Base-by-base conservation (phyloP, 2,329 filamentous ascomycete genomes). In the Emmonsiellopsis sp. region DNA sequence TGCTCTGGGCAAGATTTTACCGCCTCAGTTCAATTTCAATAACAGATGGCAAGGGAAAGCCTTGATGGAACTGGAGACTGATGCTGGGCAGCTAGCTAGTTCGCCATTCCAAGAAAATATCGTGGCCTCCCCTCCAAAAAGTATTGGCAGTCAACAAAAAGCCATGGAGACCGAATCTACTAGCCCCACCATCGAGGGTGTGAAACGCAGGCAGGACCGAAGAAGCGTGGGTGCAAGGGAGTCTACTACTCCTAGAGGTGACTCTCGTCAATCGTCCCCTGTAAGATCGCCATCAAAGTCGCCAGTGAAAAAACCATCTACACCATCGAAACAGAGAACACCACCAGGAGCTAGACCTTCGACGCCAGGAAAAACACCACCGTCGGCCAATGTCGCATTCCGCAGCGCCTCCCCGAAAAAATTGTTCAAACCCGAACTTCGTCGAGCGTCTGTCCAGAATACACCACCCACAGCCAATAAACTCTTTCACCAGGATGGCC, bases 1-100 rank as follows among this genome's bases (percentile, higher is more conserved):
- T 45, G 80, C 78, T 5, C 72, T 86, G 46, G 84, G 85, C 8
- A 75, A 76, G 7, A 87, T 88, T 49, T 71, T 86, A 42, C 63
- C 63, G 65, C 72, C 67, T 57, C 46, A 49, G 14, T 55, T 62
- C 21, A 66, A 58, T 63, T 64, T 64, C 17, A 71, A 71, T 48
- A 68, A 71, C 37, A 75, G 76, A 40, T 65, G 68, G 7, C 69
- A 76, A 53, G 80, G 76, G 7, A 83, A 80, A 63, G 74, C 74
- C 46, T 64, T 80, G 10, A 81, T 84, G 79, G 80, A 40, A 37
- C 39, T 52, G 58, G 82, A 84, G 61, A 75, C 71, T 11, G 73
- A 80, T 32, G 74, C 78, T 48, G 64, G 65, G 6, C 73, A 78
- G 44, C 56, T 73, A 37, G 65, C 60, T 17, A 76, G 72, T 58